Percentiles rank a stretch among this genome's conserved stretches.
phyloP scores from a whole-genome alignment of 2,329 filamentous ascomycete species.

The Neofusicoccum laricinum region DNA sequence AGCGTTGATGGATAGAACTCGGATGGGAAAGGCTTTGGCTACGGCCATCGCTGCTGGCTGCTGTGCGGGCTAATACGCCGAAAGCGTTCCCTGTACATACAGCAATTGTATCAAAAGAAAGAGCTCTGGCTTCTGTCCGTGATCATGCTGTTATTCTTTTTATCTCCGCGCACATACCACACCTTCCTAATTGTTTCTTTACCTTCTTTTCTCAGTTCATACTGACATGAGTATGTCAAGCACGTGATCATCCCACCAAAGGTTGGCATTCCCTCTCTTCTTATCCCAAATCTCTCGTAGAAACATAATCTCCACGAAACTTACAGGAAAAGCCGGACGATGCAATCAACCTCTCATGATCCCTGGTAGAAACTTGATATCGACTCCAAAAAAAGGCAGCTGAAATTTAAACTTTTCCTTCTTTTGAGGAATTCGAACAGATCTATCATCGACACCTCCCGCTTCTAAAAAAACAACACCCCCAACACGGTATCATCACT shows the following conservation, averaged over 20 bases:
- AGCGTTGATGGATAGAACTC: constrained; percentile 10
- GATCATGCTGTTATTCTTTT: neutral
- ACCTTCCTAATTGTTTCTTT: too few species aligned
- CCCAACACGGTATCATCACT: neutral
- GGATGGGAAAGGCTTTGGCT: constrained; percentile 7
- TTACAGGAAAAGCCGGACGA: too few species aligned
- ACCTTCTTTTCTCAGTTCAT: too few species aligned
- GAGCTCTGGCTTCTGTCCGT: neutral
- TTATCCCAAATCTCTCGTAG: too few species aligned
- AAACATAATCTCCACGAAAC: too few species aligned
- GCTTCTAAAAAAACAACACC: neutral
- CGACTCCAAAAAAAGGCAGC: too few species aligned
- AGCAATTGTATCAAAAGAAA: constrained; percentile 8
- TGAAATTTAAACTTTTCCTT: too few species aligned
- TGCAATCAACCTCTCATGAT: too few species aligned
- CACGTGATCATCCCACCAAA: too few species aligned
- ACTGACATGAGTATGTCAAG: too few species aligned
- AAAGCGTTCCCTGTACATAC: constrained; percentile 5
- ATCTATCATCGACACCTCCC: neutral
- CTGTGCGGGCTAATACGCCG: neutral
- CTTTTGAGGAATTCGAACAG: neutral
- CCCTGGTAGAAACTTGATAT: too few species aligned
- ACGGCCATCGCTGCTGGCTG: neutral
- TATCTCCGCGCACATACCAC: neutral
- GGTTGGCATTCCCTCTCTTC: too few species aligned